These are phyloP conservation scores for Geoglossum cookeanum DNA, from an alignment of 2,329 filamentous ascomycete genomes.

Conservation along the genomic window DNA sequence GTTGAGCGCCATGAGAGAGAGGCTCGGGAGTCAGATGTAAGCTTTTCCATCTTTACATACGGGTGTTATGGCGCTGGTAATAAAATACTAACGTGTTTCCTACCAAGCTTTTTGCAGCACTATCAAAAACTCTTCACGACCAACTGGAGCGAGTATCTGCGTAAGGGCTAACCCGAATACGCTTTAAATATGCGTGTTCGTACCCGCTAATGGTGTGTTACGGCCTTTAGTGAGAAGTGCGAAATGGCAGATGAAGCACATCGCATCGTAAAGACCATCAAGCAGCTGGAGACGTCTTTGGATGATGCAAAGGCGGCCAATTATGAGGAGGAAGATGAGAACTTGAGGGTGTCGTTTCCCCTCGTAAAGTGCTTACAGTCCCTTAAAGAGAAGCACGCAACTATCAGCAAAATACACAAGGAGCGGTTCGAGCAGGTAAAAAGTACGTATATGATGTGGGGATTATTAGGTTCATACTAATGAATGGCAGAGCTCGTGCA, in stretches of 20 bases:
- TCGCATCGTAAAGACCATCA: constrained; percentile 64
- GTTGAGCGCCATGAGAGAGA: constrained; percentile 89
- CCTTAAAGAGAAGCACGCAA: constrained; percentile 70
- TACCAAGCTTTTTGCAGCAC: constrained; percentile 62
- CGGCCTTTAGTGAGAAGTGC: constrained; percentile 52
- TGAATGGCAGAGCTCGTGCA: constrained; percentile 62
- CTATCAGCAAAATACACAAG: constrained; percentile 63
- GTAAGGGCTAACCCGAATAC: constrained; percentile 20
- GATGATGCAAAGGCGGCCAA: constrained; percentile 52
- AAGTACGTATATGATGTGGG: constrained; percentile 32
- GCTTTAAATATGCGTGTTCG: background rate
- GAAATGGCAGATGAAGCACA: constrained; percentile 79
- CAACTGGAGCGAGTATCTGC: constrained; percentile 69
- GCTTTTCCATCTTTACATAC: constrained; percentile 10
- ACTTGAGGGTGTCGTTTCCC: constrained; percentile 64
- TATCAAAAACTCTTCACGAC: constrained; percentile 80
- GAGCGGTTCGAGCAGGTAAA: constrained; percentile 92
- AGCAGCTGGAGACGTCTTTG: constrained; percentile 82
- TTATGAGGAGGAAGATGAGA: constrained; percentile 44
- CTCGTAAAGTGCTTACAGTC: constrained; percentile 58
- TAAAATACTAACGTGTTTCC: constrained; percentile 7
- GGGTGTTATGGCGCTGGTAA: background rate
- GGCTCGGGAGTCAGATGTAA: constrained; percentile 70
- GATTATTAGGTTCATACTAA: constrained; percentile 5
- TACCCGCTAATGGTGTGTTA: constrained; percentile 2